A percentile compares a stretch with the other conserved stretches of the same genome.
phyloP scores from a whole-genome alignment of 116 monocot species.

The Iris pallida region DNA sequence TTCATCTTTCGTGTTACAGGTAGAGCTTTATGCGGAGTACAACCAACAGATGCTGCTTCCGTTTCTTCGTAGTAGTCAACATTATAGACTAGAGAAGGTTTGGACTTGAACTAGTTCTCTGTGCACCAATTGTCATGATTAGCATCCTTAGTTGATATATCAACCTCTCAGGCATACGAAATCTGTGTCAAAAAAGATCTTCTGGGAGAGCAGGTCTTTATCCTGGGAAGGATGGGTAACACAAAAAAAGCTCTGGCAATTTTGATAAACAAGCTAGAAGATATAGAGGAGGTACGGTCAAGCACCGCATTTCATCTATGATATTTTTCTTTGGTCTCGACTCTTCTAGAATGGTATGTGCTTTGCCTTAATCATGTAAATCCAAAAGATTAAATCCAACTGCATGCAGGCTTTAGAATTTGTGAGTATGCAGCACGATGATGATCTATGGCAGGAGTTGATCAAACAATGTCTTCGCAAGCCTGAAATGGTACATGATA shows the following conservation, averaged over 20 bases:
- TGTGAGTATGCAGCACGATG: conserved; percentile 86
- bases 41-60: conserved; percentile 78
- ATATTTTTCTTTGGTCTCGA: background rate
- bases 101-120: conserved; percentile 6
- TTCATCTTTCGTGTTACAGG: conserved; percentile 31
- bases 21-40: conserved; percentile 97
- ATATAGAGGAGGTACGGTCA: conserved; percentile 76
- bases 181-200: conserved; percentile 62
- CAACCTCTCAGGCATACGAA: conserved; percentile 79
- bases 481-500: conserved; percentile 80
- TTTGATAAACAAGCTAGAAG: conserved; percentile 85
- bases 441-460: conserved; percentile 93
- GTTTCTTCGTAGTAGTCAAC: conserved; percentile 91
- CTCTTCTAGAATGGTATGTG: background rate
- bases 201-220: conserved; percentile 76
- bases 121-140: background rate
- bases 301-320: background rate
- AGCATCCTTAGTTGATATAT: background rate
- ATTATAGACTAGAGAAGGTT: conserved; percentile 97
- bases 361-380: background rate
- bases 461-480: conserved; percentile 84
- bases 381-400: background rate
- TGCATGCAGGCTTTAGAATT: conserved; percentile 85
- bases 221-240: conserved; percentile 97
- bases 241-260: conserved; percentile 76